A percentile compares a stretch with the other conserved stretches of the same genome.
These are phyloP conservation scores for Ustanciosporium gigantosporum DNA, from an alignment of 1,284 basidiomycete species.

Conservation along the genomic window DNA sequence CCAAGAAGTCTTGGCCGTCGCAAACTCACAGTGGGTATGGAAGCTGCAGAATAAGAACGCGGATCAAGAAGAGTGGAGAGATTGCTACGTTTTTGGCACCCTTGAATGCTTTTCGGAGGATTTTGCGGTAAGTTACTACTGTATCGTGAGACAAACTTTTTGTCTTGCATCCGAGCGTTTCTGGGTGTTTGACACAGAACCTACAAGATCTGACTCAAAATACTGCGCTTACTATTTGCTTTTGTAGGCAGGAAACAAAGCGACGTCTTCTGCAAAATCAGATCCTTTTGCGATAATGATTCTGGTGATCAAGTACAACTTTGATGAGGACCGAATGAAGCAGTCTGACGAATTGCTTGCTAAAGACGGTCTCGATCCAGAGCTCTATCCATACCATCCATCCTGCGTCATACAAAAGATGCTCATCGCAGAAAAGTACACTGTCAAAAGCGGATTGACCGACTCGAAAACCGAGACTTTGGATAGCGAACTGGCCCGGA, in stretches of 20 bases:
- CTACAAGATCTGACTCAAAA: too few species aligned
- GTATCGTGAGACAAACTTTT: too few species aligned
- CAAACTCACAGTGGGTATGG: slow-evolving; percentile 9
- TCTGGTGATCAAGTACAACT: slow-evolving; percentile 10
- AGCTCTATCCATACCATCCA: slow-evolving; percentile 33
- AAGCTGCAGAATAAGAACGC: slow-evolving; percentile 11
- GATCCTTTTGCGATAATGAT: slow-evolving; percentile 12
- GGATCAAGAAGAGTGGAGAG: neutral
- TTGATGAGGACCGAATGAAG: neutral
- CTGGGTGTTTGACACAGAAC: too few species aligned
- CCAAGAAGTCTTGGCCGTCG: neutral
- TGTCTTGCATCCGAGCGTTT: too few species aligned
- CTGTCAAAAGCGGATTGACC: slow-evolving; percentile 4
- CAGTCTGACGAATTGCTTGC: neutral
- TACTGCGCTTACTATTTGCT: too few species aligned
- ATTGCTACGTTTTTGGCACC: slow-evolving; percentile 20
- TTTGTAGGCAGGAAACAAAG: neutral
- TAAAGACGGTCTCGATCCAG: slow-evolving; percentile 2
- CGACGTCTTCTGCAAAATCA: neutral
- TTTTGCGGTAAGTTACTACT: slow-evolving; percentile 5
- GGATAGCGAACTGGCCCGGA: slow-evolving; percentile 10
- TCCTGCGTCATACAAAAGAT: slow-evolving; percentile 14
- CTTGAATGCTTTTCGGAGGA: slow-evolving; percentile 13
- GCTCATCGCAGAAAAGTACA: slow-evolving; percentile 16
- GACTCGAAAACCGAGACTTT: neutral